Base-by-base conservation (phyloP, 805 yeast genomes). In the Clavispora asparagi region DNA sequence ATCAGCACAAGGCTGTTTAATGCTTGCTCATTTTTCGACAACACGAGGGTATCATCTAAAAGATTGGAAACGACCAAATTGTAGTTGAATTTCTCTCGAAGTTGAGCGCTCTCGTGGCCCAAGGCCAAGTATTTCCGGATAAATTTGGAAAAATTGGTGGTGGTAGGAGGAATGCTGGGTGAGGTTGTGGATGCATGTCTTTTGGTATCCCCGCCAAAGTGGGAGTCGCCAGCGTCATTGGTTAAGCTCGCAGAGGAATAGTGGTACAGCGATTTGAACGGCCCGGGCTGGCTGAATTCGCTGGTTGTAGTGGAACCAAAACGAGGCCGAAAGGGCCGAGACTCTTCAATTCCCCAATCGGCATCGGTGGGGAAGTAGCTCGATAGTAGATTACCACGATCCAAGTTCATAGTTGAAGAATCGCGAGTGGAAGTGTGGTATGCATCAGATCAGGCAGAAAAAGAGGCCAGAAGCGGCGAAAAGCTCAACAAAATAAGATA, bases 31-130 rank as follows among this genome's bases (percentile, higher is more conserved):
- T 68, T 70, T 44, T 71, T 71, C 16, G 75, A 70, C n/a, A 71
- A 54, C 23, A 68, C 64, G 65, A 71, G 64, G 3, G 73, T 53
- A 44, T 69, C 72, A 46, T 72, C 75, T 36, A 72, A 50, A 12
- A 72, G 55, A 44, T 67, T 66, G 6, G 74, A 68, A 5, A 68
- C 56, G 3, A 72, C 58, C 28, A 72, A 50, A 49, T 59, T 64
- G 52, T 71, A 72, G 54, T 70, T 71, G 62, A 71, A 70, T 47
- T 62, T 62, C 45, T 72, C 77, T 67, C 69, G 63, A 40, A 70
- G 65, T 45, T 59, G 58, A 8, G 45, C 44, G 11, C 33, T 25
- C 28, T 49, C 49, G 10, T 46, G 47, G 28, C 57, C 51, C 40
- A 58, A 43, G 0, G 55, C 44, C 8, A 71, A 54, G 57, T 71